Evolutionary conservation across 257 asterid species (phyloP), one percentile per base, ranked within the genome.

Genomic region (Dorcoceras hygrometricum): DNA sequence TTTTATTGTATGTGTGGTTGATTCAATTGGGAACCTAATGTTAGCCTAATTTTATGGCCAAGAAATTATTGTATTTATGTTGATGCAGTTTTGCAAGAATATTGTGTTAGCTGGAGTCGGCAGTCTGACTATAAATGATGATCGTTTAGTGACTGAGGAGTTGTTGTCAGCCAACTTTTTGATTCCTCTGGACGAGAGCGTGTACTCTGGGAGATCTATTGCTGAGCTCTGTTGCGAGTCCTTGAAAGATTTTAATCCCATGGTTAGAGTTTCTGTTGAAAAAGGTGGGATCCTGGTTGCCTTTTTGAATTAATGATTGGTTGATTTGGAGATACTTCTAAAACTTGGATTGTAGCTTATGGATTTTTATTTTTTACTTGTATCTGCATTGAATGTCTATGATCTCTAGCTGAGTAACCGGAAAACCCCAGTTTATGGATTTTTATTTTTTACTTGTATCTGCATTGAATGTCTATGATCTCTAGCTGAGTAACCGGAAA

Each of bases 101-200:
- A 85, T 94, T 72, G 89, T 90, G 77, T 84, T 94, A 69, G 99
- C 99, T 1, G 99, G 99, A 59, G 99, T 94, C 4, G 99, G 99
- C 71, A 90, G 97, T 73, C 72, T 94, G 82, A 94, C 97, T 0
- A 61, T 94, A 43, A 94, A 83, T 23, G 97, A 94, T 62, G 97
- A 90, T 63, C 95, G 91, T 28, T 25, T 68, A 26, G 91, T 83
- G 64, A 85, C 89, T 0, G 90, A 81, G 65, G 97, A 90, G 14
- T 57, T 90, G 26, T 64, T 94, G 73, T 74, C 88, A 0, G 92
- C 99, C 20, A 94, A 90, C 67, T 94, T 94, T 74, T 77, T 90
- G 78, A 73, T 87, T 75, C 95, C 95, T 53, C 68, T 72, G 0
- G 91, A 74, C 56, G 89, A 80, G 65, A 76, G 67, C 57, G 71